Base-by-base conservation (phyloP, 2,329 filamentous ascomycete species). In the Aspergillus glaucus region DNA sequence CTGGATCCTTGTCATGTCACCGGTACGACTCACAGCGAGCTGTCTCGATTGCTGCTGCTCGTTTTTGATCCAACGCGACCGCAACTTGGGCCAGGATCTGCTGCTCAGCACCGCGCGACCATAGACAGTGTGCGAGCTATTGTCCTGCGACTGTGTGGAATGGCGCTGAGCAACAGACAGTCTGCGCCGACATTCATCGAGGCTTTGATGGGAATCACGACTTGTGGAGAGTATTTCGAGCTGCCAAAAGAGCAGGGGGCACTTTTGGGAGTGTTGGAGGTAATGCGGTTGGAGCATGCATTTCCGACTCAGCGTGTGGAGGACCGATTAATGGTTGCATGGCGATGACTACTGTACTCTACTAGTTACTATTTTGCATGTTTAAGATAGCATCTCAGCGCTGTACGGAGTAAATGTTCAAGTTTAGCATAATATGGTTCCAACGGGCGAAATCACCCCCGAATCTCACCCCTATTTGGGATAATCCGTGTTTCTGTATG, bases 1-100 rank as follows among this genome's bases (percentile, higher is more conserved):
- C 68, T 79, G 10, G 76, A 75, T 40, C 76, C 78, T 50, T 80
- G 77, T 53, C 76, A 81, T 56, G 79, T 81, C 4, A 79, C 80
- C 7, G 82, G 80, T 0, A 69, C 80, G 14, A 80, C 82, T 46
- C 80, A 84, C 60, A 76, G 80, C 55, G 76, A 81, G 48, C 70
- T 85, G 2, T 78, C 79, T 0, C 71, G 75, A 37, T 74, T 84
- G 5, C 74, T 85, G 28, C 70, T 85, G 1, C 67, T 74, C 15
- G 77, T 77, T 19, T 80, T 80, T 52, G 75, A 83, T 56, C 79
- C 79, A 0, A 75, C 66, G 6, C 66, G 78, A 2, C 79, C 79
- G 0, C 70, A 71, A 39, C 64, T 82, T 1, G 79, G 78, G 0
- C 41, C 65, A 41, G 53, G 58, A 28, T 42, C 55, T 19, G 45